A percentile compares a stretch with the other conserved stretches of the same genome.
phyloP scores from a whole-genome alignment of 2,329 filamentous ascomycete species.

The Neoarthrinium moseri region DNA sequence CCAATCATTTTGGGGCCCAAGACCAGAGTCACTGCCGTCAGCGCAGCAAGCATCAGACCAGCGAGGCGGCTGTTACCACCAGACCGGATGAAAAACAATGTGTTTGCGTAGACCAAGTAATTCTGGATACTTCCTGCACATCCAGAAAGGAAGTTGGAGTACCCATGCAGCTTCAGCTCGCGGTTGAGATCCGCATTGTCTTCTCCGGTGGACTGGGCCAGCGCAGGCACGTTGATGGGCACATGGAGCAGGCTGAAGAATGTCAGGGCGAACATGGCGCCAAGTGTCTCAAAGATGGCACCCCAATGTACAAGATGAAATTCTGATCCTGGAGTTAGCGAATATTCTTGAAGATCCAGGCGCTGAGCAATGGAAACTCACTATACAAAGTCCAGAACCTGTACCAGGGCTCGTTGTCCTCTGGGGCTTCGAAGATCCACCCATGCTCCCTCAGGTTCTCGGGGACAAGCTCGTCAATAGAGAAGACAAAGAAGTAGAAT shows the following conservation, averaged over 20 bases:
- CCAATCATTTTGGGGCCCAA: slow-evolving; percentile 87
- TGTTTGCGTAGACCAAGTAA: slow-evolving; percentile 97
- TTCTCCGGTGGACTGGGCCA: slow-evolving; percentile 87
- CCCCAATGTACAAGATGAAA: slow-evolving; percentile 80
- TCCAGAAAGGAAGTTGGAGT: slow-evolving; percentile 90
- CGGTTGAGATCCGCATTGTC: slow-evolving; percentile 90
- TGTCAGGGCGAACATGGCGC: slow-evolving; percentile 93
- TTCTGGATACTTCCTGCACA: slow-evolving; percentile 88
- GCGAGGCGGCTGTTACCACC: slow-evolving; percentile 86
- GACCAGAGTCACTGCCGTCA: slow-evolving; percentile 80
- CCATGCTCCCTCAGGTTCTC: slow-evolving; percentile 67
- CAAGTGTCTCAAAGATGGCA: slow-evolving; percentile 79
- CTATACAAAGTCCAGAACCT: slow-evolving; percentile 96
- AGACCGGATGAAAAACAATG: slow-evolving; percentile 91
- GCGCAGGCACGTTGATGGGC: slow-evolving; percentile 93
- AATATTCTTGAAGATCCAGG: not conserved
- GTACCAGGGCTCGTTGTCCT: slow-evolving; percentile 88
- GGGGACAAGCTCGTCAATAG: slow-evolving; percentile 66
- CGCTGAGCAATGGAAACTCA: slow-evolving; percentile 52
- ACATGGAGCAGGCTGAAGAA: slow-evolving; percentile 98
- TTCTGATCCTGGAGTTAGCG: slow-evolving; percentile 48
- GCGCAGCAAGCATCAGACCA: slow-evolving; percentile 77
- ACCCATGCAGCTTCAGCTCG: slow-evolving; percentile 87
- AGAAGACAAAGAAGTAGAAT: slow-evolving; percentile 76
- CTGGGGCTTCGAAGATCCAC: slow-evolving; percentile 90